phyloP scores from a whole-genome alignment of 176 grass and related monocot species.

The Eragrostis nindensis region DNA sequence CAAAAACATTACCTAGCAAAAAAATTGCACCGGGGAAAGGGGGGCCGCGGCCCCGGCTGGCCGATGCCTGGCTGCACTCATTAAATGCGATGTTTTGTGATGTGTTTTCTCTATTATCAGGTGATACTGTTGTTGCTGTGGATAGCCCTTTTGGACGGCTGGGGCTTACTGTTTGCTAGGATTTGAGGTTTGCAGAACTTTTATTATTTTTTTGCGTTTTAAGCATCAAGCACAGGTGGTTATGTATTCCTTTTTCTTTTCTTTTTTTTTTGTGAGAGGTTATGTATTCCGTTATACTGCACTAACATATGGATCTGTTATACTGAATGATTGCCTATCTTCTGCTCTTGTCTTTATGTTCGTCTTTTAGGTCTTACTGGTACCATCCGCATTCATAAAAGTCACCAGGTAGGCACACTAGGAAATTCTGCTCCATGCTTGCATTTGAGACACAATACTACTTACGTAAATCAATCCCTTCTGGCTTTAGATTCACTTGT shows the following conservation, averaged over 20 bases:
- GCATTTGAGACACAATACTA: slow-evolving; percentile 96
- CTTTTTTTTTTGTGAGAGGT: no score
- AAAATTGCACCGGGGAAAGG: no score
- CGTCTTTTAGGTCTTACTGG: slow-evolving; percentile 69
- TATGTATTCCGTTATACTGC: slow-evolving; percentile 19
- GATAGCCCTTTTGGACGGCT: slow-evolving; percentile 85
- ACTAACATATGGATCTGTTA: slow-evolving; percentile 13
- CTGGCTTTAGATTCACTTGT: slow-evolving; percentile 20
- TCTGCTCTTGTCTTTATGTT: slow-evolving; percentile 30
- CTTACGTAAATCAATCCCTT: slow-evolving; percentile 48
- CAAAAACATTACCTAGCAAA: no score
- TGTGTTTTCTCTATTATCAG: slow-evolving; percentile 45
- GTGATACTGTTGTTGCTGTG: slow-evolving; percentile 54
- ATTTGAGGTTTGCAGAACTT: slow-evolving; percentile 94
- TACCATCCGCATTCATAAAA: slow-evolving; percentile 87
- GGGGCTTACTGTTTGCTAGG: slow-evolving; percentile 95
- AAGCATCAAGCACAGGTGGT: slow-evolving; percentile 82
- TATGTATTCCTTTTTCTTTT: no score
- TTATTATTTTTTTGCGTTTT: slow-evolving; percentile 88
- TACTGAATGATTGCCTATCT: neutral
- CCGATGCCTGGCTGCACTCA: no score
- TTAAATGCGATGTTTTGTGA: no score
- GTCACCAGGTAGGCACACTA: slow-evolving; percentile 90
- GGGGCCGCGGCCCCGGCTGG: no score
- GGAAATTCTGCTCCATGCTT: slow-evolving; percentile 87